Evolutionary conservation across 257 asterid genomes (phyloP).

Genomic region (Gynochthodes officinalis): DNA sequence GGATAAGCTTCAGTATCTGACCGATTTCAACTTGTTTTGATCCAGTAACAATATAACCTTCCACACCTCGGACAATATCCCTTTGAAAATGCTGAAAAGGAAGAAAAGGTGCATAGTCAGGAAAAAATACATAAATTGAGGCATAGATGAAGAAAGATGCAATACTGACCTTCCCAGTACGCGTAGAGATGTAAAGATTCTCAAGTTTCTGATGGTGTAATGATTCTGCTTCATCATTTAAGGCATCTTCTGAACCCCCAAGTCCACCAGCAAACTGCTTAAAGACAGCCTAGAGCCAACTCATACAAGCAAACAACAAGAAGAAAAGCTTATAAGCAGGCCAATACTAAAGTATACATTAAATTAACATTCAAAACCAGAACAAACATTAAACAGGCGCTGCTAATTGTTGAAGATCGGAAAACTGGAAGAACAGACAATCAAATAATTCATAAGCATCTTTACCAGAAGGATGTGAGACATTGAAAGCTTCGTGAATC

Average conservation of each 20-base stretch:
- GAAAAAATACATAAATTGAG: not conserved
- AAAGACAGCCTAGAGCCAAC: conserved; percentile 51
- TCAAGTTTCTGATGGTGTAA: conserved; percentile 56
- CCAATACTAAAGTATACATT: too few species aligned
- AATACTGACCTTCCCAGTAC: conserved; percentile 67
- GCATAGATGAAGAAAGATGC: not conserved
- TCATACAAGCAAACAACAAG: conserved; percentile 5
- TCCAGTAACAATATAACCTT: conserved; percentile 65
- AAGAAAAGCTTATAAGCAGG: not conserved
- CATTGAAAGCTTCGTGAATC: not conserved
- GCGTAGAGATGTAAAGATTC: conserved; percentile 65
- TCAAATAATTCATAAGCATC: not conserved
- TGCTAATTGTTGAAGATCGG: not conserved
- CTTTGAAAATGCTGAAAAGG: conserved; percentile 64
- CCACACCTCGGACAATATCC: conserved; percentile 69
- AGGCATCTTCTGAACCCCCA: conserved; percentile 49
- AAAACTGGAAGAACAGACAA: not conserved
- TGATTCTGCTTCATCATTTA: conserved; percentile 45
- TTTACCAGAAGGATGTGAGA: not conserved
- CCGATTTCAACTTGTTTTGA: conserved; percentile 78
- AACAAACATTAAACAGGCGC: not conserved
- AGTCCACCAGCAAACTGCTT: conserved; percentile 55
- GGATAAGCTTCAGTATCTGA: conserved; percentile 24
- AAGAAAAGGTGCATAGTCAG: conserved; percentile 3
- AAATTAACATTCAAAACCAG: too few species aligned